Conservation (phyloP, 2,329 filamentous ascomycete species). For the Fusarium lateritium region DNA sequence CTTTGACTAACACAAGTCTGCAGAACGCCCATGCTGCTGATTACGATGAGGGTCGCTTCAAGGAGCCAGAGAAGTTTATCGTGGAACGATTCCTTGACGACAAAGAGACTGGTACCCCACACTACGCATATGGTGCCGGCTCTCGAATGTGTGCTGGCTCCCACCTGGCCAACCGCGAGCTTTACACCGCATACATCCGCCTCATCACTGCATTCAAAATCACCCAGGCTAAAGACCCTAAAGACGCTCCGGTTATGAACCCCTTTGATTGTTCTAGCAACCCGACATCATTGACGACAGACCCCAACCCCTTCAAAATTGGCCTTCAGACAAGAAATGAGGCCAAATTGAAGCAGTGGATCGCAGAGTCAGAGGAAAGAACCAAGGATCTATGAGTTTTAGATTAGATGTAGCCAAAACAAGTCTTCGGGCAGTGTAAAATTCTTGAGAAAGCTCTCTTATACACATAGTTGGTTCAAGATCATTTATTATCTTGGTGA, state of each 20-base stretch:
- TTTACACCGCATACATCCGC: background rate
- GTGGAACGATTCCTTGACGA: constrained; percentile 78
- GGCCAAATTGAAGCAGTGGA: background rate
- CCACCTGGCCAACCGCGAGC: constrained; percentile 63
- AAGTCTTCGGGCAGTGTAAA: no score
- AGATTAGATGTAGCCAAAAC: no score
- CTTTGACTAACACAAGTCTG: background rate
- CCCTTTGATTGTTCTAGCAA: background rate
- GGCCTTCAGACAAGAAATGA: background rate
- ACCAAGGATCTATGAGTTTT: background rate
- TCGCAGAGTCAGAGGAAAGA: background rate
- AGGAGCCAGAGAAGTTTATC: constrained; percentile 72
- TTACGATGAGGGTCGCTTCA: constrained; percentile 79
- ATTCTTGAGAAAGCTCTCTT: no score
- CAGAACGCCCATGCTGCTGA: constrained; percentile 81
- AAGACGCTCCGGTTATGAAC: background rate
- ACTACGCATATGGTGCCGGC: constrained; percentile 75
- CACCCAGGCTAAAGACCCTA: background rate
- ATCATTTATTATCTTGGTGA: no score
- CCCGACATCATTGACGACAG: background rate
- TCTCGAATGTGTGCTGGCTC: constrained; percentile 75
- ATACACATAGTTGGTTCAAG: no score
- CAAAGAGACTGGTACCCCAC: constrained; percentile 68
- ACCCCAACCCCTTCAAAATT: background rate
- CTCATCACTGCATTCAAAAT: background rate